Percentiles rank a stretch among this genome's conserved stretches.
Evolutionary conservation across 2,329 filamentous ascomycete genomes (phyloP).

Genomic region (Westerdykella sp.): DNA sequence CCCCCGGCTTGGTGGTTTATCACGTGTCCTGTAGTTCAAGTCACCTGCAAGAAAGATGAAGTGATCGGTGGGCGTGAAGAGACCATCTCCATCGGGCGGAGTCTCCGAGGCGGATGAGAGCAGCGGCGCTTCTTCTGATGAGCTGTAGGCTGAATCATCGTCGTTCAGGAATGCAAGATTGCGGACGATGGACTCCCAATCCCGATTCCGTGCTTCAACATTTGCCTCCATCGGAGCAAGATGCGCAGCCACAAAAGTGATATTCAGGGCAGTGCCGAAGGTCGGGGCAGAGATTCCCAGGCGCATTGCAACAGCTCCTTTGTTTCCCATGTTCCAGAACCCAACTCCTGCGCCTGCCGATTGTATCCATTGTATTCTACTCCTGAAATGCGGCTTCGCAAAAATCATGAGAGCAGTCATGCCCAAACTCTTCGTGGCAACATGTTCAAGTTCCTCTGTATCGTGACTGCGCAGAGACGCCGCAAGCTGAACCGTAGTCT

Average conservation of each 20-base stretch:
- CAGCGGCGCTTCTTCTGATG: constrained; percentile 29
- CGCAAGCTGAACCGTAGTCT: constrained; percentile 65
- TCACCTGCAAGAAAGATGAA: constrained; percentile 78
- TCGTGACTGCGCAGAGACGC: constrained; percentile 43
- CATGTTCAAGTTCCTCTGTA: constrained; percentile 57
- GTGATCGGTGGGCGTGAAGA: constrained; percentile 70
- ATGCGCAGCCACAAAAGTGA: constrained; percentile 86
- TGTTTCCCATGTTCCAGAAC: constrained; percentile 84
- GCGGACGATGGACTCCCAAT: constrained; percentile 81
- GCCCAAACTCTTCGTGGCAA: constrained; percentile 69
- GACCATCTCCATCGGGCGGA: constrained; percentile 47
- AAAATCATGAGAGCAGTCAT: constrained; percentile 90
- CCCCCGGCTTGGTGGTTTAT: constrained; percentile 54
- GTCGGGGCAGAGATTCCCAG: constrained; percentile 50
- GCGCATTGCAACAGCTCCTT: constrained; percentile 79
- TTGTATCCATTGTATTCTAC: constrained; percentile 59
- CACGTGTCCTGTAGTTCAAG: constrained; percentile 86
- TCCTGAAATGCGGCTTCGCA: constrained; percentile 54
- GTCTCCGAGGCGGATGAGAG: constrained; percentile 14
- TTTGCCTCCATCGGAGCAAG: constrained; percentile 82
- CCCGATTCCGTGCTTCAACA: constrained; percentile 67
- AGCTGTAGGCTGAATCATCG: constrained; percentile 26
- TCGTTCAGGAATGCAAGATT: constrained; percentile 63
- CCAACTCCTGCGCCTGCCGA: constrained; percentile 82
- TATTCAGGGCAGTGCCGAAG: constrained; percentile 48